phyloP scores from a whole-genome alignment of 2,329 filamentous ascomycete genomes.

The Mycosphaerella sp. region DNA sequence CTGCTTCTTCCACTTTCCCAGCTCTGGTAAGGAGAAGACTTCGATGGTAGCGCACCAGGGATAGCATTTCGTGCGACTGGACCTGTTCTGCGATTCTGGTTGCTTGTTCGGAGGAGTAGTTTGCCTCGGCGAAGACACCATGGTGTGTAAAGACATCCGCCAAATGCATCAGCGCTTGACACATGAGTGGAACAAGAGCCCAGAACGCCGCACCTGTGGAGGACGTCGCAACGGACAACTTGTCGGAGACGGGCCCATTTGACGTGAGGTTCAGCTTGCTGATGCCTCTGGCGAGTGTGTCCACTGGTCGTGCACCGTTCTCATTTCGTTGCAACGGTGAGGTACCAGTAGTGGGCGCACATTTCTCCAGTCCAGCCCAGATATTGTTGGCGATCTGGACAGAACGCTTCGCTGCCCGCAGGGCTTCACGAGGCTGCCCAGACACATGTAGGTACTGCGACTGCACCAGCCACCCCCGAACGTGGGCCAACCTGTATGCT shows the following conservation, averaged over 20 bases:
- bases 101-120: constrained; percentile 82
- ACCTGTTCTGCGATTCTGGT: constrained; percentile 59
- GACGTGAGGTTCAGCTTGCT: constrained; percentile 31
- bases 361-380: constrained; percentile 26
- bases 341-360: neutral
- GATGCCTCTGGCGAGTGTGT: constrained; percentile 22
- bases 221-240: constrained; percentile 13
- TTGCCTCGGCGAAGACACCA: constrained; percentile 79
- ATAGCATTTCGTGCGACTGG: constrained; percentile 15
- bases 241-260: constrained; percentile 30
- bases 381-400: constrained; percentile 26
- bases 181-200: constrained; percentile 67
- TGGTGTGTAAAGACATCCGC: constrained; percentile 74
- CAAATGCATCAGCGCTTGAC: constrained; percentile 64
- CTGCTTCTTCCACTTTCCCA: constrained; percentile 27
- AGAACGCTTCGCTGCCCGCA: constrained; percentile 27
- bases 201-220: constrained; percentile 65
- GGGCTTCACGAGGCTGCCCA: constrained; percentile 20
- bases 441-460: constrained; percentile 20
- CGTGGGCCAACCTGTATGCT: constrained; percentile 23
- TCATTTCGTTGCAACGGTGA: constrained; percentile 11
- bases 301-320: constrained; percentile 5
- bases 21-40: constrained; percentile 22
- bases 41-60: constrained; percentile 20
- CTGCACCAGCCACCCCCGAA: constrained; percentile 27